Base-by-base conservation (phyloP, 768 basidiomycete species). In the Collybia mongolica region DNA sequence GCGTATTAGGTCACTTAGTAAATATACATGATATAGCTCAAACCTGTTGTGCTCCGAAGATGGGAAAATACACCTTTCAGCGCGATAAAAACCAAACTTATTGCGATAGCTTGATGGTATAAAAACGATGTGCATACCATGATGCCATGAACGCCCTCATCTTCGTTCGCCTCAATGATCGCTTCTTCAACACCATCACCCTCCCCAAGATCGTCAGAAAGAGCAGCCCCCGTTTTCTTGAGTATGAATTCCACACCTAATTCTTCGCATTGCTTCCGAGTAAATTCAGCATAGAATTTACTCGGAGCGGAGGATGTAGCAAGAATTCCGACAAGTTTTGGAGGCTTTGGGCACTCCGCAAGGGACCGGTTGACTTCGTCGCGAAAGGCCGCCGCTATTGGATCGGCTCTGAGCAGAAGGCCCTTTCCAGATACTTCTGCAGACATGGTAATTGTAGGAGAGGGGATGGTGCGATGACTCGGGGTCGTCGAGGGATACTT, bases 171-270 rank as follows among this genome's bases (percentile, higher is more conserved):
- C 61, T 93, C 90, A 26, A 98, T 86, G 57, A 98, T 96, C 6
- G 90, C 95, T 66, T 96, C 91, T 66, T 99, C 97, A 6, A 94
- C 93, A 9, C 91, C 94, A 24, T 94, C 92, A 0, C 91, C 91
- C 39, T 90, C 88, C 0, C 74, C 81, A 5, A 82, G 70, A 64
- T 78, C 75, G 2, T 71, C 72, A 19, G 76, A 75, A 19, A 76
- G 68, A 3, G 85, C 84, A 4, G 81, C 78, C 0, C 89, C 92
- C 6, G 84, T 85, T 52, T 71, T 73, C 59, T 82, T 84, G 51
- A 99, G 74, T 44, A 90, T 84, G 64, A 93, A 99, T 29, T 85
- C 80, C 45, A 99, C 84, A 0, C 94, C 95, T 23, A 98, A 77
- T 32, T 82, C 86, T 37, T 88, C 82, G 66, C 97, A 98, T 58